phyloP scores from a whole-genome alignment of 805 yeast genomes.

The Priceomyces haplophilus region DNA sequence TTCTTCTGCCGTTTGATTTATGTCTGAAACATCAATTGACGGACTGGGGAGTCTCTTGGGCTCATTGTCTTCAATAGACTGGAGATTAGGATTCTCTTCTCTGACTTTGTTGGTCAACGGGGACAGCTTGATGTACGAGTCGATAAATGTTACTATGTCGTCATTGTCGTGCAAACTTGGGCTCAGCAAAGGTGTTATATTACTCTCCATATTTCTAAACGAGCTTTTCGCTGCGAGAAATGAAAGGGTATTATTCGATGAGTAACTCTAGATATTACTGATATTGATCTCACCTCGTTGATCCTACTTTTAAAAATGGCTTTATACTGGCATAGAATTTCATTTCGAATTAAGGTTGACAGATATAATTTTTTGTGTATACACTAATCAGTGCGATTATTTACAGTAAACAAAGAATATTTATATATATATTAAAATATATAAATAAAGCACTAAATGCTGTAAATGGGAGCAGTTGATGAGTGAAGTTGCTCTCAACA shows the following conservation, averaged over 20 bases:
- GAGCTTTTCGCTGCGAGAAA: neutral
- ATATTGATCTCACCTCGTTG: too few relatives aligned
- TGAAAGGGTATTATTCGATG: too few relatives aligned
- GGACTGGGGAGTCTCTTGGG: conserved; percentile 2
- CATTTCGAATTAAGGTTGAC: neutral
- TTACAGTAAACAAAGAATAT: neutral
- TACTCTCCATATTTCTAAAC: neutral
- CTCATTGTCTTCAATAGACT: conserved; percentile 13
- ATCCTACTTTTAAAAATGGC: too few relatives aligned
- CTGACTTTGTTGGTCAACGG: conserved; percentile 21
- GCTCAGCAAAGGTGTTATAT: neutral
- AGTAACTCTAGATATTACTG: too few relatives aligned
- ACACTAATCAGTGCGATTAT: conserved; percentile 1
- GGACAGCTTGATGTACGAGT: conserved; percentile 19
- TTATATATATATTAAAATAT: too few relatives aligned
- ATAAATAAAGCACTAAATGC: too few relatives aligned
- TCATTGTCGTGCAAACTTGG: neutral
- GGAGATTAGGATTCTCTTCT: conserved; percentile 26
- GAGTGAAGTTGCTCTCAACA: neutral
- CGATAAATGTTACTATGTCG: conserved; percentile 8
- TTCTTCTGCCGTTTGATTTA: neutral
- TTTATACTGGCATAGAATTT: too few relatives aligned
- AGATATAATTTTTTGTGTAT: neutral
- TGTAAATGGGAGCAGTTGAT: neutral
- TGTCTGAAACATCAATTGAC: neutral